phyloP scores from a whole-genome alignment of 495 filamentous ascomycete genomes.

The Hapsidospora chrysogenum region DNA sequence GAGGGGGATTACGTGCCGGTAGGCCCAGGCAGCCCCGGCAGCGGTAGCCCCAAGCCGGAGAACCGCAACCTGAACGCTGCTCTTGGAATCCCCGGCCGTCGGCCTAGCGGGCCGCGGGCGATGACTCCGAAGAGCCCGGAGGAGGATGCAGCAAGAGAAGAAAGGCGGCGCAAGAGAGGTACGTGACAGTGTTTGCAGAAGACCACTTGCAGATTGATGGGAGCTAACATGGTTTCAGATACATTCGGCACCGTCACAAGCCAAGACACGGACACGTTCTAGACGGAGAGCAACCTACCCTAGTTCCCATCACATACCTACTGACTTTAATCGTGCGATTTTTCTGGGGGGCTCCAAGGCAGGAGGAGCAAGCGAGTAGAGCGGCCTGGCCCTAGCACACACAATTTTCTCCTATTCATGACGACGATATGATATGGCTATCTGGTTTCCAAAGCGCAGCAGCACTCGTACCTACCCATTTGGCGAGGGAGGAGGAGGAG shows the following conservation, averaged over 20 bases:
- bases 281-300: slow-evolving; percentile 7
- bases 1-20: slow-evolving; percentile 29
- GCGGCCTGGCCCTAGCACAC: too few species aligned
- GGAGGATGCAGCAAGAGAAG: slow-evolving; percentile 20
- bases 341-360: neutral
- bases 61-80: slow-evolving; percentile 30
- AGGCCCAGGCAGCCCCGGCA: slow-evolving; percentile 25
- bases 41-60: slow-evolving; percentile 23
- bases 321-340: neutral
- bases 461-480: too few species aligned
- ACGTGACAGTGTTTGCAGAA: slow-evolving; percentile 5
- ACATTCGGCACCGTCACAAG: slow-evolving; percentile 34
- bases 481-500: too few species aligned
- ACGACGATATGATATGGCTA: slow-evolving; percentile 4
- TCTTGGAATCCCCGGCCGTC: slow-evolving; percentile 20
- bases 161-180: slow-evolving; percentile 34
- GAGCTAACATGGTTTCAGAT: slow-evolving; percentile 17
- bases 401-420: neutral
- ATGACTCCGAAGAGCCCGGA: slow-evolving; percentile 28
- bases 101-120: slow-evolving; percentile 33
- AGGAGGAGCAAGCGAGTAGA: too few species aligned
- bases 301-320: neutral
- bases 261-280: slow-evolving; percentile 37
- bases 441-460: slow-evolving; percentile 2
- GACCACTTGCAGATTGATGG: neutral